Conservation (phyloP, 2,329 filamentous ascomycete genomes). For the Macrophomina phaseolina region DNA sequence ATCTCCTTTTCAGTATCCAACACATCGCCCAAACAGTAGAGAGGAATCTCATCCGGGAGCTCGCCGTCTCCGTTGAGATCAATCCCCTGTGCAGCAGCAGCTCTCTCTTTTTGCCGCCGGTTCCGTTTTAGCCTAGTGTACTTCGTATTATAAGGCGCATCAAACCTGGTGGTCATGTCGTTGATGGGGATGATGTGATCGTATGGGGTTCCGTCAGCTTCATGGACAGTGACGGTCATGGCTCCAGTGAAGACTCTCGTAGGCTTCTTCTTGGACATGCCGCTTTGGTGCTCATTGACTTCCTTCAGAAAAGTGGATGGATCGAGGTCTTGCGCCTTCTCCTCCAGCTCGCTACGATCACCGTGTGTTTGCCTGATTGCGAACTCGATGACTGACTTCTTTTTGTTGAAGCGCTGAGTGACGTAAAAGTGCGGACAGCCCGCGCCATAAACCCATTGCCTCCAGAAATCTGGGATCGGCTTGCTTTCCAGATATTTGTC, state of each 20-base stretch:
- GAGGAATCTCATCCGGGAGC: conserved; percentile 77
- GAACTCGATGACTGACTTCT: conserved; percentile 93
- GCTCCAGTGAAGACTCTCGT: conserved; percentile 86
- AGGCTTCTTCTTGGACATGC: conserved; percentile 51
- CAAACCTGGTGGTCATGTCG: conserved; percentile 81
- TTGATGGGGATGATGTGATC: conserved; percentile 97
- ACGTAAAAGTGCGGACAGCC: conserved; percentile 90
- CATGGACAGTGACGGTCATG: conserved; percentile 97
- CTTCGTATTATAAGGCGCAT: conserved; percentile 98
- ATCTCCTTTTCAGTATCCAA: conserved; percentile 83
- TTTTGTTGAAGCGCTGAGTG: conserved; percentile 94
- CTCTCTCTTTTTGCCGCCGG: conserved; percentile 79
- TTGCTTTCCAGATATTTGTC: conserved; percentile 82
- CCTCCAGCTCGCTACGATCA: conserved; percentile 34
- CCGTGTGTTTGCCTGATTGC: conserved; percentile 77
- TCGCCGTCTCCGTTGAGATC: conserved; percentile 63
- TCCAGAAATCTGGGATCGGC: conserved; percentile 69
- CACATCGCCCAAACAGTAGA: conserved; percentile 92
- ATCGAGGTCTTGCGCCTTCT: conserved; percentile 56
- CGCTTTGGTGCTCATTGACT: conserved; percentile 67
- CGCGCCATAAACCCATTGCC: conserved; percentile 87
- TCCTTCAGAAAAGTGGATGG: conserved; percentile 82
- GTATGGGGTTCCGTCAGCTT: conserved; percentile 96
- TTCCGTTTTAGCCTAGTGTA: conserved; percentile 96
- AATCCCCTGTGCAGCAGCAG: conserved; percentile 65